Conservation (phyloP, 345 rosid species). For the Eucalyptus melliodora region DNA sequence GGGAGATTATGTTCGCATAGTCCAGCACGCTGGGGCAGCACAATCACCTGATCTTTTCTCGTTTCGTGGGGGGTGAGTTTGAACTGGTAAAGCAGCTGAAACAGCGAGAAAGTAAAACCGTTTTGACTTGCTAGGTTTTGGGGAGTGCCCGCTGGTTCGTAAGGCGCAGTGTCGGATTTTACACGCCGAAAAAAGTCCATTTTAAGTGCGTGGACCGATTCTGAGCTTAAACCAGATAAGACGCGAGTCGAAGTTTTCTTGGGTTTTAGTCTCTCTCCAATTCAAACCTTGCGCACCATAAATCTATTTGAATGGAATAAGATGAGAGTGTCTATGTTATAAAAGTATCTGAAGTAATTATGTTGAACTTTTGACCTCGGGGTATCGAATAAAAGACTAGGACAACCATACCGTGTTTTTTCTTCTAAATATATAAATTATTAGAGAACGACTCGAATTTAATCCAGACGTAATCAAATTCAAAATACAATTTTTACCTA, state of each 20-base stretch:
- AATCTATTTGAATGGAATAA: background rate
- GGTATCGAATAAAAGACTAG: background rate
- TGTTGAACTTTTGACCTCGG: background rate
- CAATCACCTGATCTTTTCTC: background rate
- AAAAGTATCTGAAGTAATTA: background rate
- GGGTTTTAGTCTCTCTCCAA: background rate
- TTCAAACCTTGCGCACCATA: background rate
- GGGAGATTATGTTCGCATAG: background rate
- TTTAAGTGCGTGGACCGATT: background rate
- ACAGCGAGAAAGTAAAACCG: background rate
- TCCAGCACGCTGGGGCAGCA: background rate
- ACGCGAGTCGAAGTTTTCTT: background rate
- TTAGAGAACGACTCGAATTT: background rate
- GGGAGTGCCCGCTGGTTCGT: background rate
- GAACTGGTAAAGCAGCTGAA: background rate
- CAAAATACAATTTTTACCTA: background rate
- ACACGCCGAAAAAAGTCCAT: background rate
- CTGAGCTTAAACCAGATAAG: background rate
- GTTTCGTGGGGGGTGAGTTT: background rate
- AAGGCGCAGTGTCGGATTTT: background rate
- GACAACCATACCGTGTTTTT: background rate
- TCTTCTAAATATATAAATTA: background rate
- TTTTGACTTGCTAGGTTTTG: background rate
- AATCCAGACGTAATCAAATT: background rate
- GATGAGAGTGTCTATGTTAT: background rate